Evolutionary conservation across 495 filamentous ascomycete genomes (phyloP).

Genomic region (Aspergillus steynii): DNA sequence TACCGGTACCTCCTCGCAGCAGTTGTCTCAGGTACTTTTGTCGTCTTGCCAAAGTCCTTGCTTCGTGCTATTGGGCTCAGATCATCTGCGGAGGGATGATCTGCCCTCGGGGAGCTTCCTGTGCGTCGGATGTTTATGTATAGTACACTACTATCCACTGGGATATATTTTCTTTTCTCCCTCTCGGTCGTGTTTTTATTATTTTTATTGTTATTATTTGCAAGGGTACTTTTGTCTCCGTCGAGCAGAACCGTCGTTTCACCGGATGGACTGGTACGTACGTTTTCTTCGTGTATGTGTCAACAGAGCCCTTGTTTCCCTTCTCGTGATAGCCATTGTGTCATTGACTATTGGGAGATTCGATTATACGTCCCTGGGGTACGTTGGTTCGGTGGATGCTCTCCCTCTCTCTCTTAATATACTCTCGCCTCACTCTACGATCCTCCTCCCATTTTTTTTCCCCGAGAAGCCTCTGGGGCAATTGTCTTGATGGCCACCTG

Average conservation of each 20-base stretch:
- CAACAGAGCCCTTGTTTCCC: neutral
- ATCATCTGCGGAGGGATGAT: conserved; percentile 20
- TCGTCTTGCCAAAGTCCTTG: conserved; percentile 32
- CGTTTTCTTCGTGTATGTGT: too few relatives aligned
- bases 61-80: conserved; percentile 38
- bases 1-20: conserved; percentile 26
- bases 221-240: too few relatives aligned
- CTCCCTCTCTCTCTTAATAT: neutral
- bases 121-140: conserved; percentile 27
- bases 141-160: conserved; percentile 10
- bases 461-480: too few relatives aligned
- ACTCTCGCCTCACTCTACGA: neutral
- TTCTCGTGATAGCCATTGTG: neutral
- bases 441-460: neutral
- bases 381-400: too few relatives aligned
- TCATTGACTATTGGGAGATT: too few relatives aligned
- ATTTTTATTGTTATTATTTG: conserved; percentile 3
- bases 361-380: too few relatives aligned
- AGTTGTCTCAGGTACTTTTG: conserved; percentile 24
- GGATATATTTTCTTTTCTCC: neutral
- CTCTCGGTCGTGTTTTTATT: conserved; percentile 6
- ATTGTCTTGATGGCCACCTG: neutral
- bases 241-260: neutral
- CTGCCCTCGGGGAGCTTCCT: conserved; percentile 20
- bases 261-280: neutral